Conservation (phyloP, 2,329 filamentous ascomycete species). For the Ophiostoma ulmi region DNA sequence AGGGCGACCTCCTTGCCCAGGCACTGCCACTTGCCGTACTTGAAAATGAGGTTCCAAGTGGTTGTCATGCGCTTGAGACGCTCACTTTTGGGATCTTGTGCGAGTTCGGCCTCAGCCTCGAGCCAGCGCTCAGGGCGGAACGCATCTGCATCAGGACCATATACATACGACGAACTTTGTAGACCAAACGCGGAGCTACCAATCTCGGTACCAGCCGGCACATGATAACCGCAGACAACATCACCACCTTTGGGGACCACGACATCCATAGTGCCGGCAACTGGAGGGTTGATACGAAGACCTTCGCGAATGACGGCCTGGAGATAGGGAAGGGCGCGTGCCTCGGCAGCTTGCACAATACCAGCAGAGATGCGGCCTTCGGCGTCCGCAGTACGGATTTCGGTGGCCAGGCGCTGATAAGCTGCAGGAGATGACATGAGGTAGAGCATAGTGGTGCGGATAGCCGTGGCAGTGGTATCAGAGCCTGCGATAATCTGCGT, state of each 20-base stretch:
- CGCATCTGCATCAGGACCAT: slow-evolving; percentile 37
- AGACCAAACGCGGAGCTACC: slow-evolving; percentile 41
- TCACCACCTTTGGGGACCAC: slow-evolving; percentile 38
- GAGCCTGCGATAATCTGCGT: slow-evolving; percentile 36
- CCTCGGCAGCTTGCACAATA: slow-evolving; percentile 36
- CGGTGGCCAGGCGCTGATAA: slow-evolving; percentile 28
- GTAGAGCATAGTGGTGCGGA: slow-evolving; percentile 31
- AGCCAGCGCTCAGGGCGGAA: slow-evolving; percentile 47
- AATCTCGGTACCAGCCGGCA: slow-evolving; percentile 45
- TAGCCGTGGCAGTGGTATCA: slow-evolving; percentile 33
- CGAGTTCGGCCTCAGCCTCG: slow-evolving; percentile 30
- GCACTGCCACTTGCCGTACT: slow-evolving; percentile 38
- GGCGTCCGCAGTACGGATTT: slow-evolving; percentile 37
- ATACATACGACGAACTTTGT: slow-evolving; percentile 36
- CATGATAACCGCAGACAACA: slow-evolving; percentile 37
- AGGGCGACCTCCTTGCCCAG: slow-evolving; percentile 41
- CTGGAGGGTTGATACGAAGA: slow-evolving; percentile 43
- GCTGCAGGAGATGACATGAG: slow-evolving; percentile 29
- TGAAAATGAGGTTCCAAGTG: slow-evolving; percentile 38
- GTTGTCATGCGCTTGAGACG: slow-evolving; percentile 29
- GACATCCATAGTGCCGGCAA: slow-evolving; percentile 34
- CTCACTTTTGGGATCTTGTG: slow-evolving; percentile 18
- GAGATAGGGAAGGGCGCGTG: slow-evolving; percentile 42
- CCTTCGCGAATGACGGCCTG: slow-evolving; percentile 48
- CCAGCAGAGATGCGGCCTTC: slow-evolving; percentile 33